A percentile compares a stretch with the other conserved stretches of the same genome.
phyloP scores from a whole-genome alignment of 176 grass and related monocot species.

The Eragrostis curvula region DNA sequence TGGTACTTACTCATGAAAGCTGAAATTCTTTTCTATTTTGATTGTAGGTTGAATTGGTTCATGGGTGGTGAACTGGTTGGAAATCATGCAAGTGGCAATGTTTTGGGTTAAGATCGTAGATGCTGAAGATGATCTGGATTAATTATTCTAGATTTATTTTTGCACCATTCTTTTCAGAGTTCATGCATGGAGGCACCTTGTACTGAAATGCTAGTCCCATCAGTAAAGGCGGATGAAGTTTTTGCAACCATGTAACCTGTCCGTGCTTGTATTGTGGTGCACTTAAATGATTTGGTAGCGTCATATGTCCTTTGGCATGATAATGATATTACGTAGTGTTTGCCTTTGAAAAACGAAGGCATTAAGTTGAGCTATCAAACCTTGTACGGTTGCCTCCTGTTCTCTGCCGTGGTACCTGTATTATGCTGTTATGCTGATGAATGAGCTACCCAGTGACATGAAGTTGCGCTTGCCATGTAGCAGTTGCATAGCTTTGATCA shows the following conservation, averaged over 20 bases:
- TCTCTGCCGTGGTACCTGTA: not conserved
- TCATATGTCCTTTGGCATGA: not conserved
- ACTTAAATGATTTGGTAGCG: conserved; percentile 3
- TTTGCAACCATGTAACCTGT: conserved; percentile 39
- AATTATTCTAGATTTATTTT: conserved; percentile 60
- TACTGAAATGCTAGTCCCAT: conserved; percentile 30
- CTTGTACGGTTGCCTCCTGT: not conserved
- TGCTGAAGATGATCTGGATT: conserved; percentile 37
- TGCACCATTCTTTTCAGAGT: conserved; percentile 36
- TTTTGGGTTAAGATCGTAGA: conserved; percentile 25
- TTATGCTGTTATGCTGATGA: too few species aligned
- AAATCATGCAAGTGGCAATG: conserved; percentile 27
- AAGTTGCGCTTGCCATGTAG: too few species aligned
- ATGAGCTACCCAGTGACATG: too few species aligned
- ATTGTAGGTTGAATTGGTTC: conserved; percentile 39
- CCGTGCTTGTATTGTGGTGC: conserved; percentile 35
- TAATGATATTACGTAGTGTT: not conserved
- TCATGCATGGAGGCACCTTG: conserved; percentile 31
- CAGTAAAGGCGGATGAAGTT: conserved; percentile 37
- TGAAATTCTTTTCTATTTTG: conserved; percentile 13
- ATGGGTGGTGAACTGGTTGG: not conserved
- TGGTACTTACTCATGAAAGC: not conserved
- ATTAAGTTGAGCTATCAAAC: not conserved
- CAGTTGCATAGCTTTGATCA: too few species aligned
- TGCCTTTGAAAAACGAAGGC: not conserved